A percentile compares a stretch with the other conserved stretches of the same genome.
phyloP scores from a whole-genome alignment of 306 rosid genomes.

The Corylus americana region DNA sequence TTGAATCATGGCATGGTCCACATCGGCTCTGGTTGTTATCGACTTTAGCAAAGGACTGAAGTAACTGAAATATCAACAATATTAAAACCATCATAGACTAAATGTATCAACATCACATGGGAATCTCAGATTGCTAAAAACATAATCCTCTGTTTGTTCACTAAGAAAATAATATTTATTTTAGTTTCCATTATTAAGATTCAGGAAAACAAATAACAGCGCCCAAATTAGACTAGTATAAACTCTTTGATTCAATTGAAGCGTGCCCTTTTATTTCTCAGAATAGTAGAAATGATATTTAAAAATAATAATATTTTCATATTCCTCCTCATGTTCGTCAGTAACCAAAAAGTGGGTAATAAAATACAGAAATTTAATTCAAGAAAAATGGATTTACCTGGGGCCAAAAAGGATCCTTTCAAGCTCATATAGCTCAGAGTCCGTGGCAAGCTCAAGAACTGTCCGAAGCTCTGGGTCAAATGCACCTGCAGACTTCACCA shows the following conservation, averaged over 20 bases:
- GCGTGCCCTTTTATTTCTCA: neutral
- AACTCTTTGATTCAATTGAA: neutral
- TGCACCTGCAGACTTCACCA: conserved; percentile 33
- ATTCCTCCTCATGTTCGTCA: neutral
- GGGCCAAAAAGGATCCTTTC: conserved; percentile 83
- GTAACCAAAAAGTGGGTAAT: neutral
- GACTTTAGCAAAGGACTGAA: conserved; percentile 92
- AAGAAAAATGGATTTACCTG: conserved; percentile 39
- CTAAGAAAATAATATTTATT: neutral
- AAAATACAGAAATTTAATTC: no score
- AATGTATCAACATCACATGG: conserved; percentile 15
- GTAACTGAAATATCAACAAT: conserved; percentile 57
- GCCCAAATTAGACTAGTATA: neutral
- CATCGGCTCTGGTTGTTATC: conserved; percentile 43
- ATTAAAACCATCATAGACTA: neutral
- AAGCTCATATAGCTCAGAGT: conserved; percentile 74
- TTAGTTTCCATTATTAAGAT: neutral
- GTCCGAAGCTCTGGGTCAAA: conserved; percentile 74
- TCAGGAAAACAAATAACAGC: neutral
- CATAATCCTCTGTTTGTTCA: neutral
- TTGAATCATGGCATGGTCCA: conserved; percentile 67
- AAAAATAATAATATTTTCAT: neutral
- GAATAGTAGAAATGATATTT: neutral
- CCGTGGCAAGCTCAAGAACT: conserved; percentile 85
- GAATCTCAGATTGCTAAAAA: neutral